Evolutionary conservation across 2,329 filamentous ascomycete species (phyloP).

Genomic region (Graphium sp.): DNA sequence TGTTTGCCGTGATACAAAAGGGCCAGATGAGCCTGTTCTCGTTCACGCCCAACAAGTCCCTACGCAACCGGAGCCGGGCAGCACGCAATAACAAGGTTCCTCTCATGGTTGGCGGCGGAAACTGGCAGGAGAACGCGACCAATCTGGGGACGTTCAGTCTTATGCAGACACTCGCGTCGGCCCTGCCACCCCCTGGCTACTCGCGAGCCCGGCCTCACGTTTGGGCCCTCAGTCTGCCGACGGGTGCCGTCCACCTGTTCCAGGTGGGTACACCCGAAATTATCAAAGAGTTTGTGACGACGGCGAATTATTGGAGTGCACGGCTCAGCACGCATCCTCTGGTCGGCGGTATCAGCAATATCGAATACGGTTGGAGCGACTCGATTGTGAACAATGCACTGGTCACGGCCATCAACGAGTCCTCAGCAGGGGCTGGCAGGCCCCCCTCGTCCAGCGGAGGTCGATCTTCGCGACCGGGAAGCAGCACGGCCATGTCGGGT

Average conservation of each 20-base stretch:
- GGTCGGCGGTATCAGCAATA: conserved; percentile 83
- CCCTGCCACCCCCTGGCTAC: conserved; percentile 80
- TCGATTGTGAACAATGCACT: conserved; percentile 51
- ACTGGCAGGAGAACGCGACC: conserved; percentile 96
- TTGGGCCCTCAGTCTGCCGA: conserved; percentile 84
- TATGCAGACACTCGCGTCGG: conserved; percentile 80
- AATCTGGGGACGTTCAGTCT: conserved; percentile 76
- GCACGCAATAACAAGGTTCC: conserved; percentile 33
- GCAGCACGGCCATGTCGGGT: conserved; percentile 19
- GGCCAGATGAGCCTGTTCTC: conserved; percentile 90
- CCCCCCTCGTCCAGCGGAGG: conserved; percentile 10
- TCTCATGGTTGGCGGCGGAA: conserved; percentile 76
- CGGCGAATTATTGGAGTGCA: conserved; percentile 96
- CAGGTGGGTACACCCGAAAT: conserved; percentile 93
- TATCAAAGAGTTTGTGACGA: conserved; percentile 82
- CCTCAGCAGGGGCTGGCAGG: conserved; percentile 9
- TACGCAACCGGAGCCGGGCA: conserved; percentile 34
- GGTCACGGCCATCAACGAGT: conserved; percentile 27
- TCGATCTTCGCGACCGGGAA: conserved; percentile 28
- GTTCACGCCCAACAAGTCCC: conserved; percentile 68
- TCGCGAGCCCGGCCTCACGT: conserved; percentile 82
- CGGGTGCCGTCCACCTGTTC: conserved; percentile 92
- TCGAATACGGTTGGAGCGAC: conserved; percentile 95
- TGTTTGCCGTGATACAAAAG: conserved; percentile 91
- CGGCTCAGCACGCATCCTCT: conserved; percentile 86